phyloP scores from a whole-genome alignment of 169 alveolate species.

The Eimeria nieschulzi region DNA sequence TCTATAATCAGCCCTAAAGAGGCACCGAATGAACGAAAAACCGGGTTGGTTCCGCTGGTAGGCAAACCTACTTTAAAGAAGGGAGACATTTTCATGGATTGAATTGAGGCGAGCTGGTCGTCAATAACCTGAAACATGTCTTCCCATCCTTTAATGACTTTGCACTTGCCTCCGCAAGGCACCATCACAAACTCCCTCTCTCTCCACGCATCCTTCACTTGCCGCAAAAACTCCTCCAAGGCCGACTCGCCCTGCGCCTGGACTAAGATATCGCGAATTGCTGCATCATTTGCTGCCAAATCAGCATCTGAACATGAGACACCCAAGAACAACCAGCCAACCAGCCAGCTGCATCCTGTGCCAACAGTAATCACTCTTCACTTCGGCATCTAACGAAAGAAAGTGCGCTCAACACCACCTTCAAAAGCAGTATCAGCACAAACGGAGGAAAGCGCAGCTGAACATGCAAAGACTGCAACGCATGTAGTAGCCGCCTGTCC shows the following conservation, averaged over 20 bases:
- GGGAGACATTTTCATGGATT: slow-evolving; percentile 96
- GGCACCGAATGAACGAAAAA: neutral
- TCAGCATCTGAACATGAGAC: slow-evolving; percentile 72
- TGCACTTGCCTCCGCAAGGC: slow-evolving; percentile 92
- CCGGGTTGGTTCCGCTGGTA: neutral
- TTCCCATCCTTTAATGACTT: slow-evolving; percentile 97
- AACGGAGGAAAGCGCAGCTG: neutral
- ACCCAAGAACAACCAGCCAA: neutral
- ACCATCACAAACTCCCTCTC: slow-evolving; percentile 90
- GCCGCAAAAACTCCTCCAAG: slow-evolving; percentile 91
- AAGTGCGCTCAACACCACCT: neutral
- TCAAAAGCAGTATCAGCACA: neutral
- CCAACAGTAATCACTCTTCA: neutral
- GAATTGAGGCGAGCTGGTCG: slow-evolving; percentile 94
- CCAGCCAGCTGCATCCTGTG: neutral
- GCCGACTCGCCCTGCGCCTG: slow-evolving; percentile 98
- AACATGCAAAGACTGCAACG: neutral
- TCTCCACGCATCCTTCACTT: slow-evolving; percentile 93
- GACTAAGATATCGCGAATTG: slow-evolving; percentile 89
- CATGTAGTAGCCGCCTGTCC: neutral
- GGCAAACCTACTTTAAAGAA: slow-evolving; percentile 92
- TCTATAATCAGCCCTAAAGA: too few species aligned
- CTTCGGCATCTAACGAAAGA: too few species aligned
- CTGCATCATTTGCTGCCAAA: slow-evolving; percentile 80
- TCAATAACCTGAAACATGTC: slow-evolving; percentile 95